Evolutionary conservation across 2,329 filamentous ascomycete species (phyloP).

Genomic region (Xylariomycetidae sp.): DNA sequence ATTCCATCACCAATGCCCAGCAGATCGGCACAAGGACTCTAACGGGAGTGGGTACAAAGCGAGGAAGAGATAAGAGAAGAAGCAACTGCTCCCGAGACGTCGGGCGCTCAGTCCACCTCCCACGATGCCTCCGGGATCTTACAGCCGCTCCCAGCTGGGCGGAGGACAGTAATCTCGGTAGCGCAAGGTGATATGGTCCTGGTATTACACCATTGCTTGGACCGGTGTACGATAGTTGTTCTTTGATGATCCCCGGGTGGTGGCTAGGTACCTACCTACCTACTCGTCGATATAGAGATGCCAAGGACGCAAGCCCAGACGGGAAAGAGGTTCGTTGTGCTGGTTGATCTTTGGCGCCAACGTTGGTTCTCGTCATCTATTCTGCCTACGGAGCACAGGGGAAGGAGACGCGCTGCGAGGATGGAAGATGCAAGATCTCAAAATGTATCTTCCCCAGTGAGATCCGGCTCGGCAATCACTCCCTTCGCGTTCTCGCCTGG

Average conservation of each 20-base stretch:
- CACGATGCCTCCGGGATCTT: slow-evolving; percentile 9
- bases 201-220: slow-evolving; percentile 1
- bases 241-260: not conserved
- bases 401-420: no score
- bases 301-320: not conserved
- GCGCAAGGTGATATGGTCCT: slow-evolving; percentile 6
- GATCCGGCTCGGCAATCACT: no score
- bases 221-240: slow-evolving; percentile 4
- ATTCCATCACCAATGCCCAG: no score
- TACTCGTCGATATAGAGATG: no score
- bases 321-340: not conserved
- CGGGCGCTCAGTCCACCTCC: slow-evolving; percentile 1
- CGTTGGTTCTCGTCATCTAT: slow-evolving; percentile 1
- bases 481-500: no score
- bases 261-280: no score
- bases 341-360: not conserved
- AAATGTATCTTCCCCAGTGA: no score
- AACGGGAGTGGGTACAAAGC: not conserved
- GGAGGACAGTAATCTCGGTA: slow-evolving; percentile 13
- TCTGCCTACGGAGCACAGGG: no score
- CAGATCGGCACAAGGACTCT: no score
- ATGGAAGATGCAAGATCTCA: no score
- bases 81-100: slow-evolving; percentile 1
- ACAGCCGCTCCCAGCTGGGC: slow-evolving; percentile 8
- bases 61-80: not conserved